Evolutionary conservation across 306 rosid genomes (phyloP).

Genomic region (Glycine latifolia): DNA sequence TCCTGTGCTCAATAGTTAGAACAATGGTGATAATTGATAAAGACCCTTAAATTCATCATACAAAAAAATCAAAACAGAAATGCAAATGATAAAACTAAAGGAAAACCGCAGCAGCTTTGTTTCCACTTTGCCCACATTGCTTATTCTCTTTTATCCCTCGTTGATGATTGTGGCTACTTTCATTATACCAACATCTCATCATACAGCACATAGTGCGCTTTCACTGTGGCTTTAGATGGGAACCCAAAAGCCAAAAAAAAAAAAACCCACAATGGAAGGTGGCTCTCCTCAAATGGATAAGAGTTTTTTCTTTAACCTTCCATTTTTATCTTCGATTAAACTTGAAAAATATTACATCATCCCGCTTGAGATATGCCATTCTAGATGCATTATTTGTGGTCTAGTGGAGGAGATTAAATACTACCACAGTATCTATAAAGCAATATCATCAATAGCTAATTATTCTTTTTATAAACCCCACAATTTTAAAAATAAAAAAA

Average conservation of each 20-base stretch:
- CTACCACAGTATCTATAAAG: constrained; percentile 1
- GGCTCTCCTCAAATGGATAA: constrained; percentile 40
- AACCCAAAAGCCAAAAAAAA: neutral
- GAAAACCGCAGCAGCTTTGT: constrained; percentile 57
- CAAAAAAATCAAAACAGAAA: constrained; percentile 31
- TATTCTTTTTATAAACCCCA: constrained; percentile 37
- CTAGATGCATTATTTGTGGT: constrained; percentile 27
- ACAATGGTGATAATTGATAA: too few relatives aligned
- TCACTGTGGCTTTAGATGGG: constrained; percentile 48
- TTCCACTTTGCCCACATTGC: constrained; percentile 57
- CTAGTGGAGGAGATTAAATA: constrained; percentile 32
- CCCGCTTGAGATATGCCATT: constrained; percentile 34
- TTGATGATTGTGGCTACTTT: constrained; percentile 18
- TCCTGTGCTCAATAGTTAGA: too few relatives aligned
- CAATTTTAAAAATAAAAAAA: neutral
- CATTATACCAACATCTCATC: constrained; percentile 51
- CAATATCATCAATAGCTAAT: constrained; percentile 26
- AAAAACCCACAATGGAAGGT: constrained; percentile 26
- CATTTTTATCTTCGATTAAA: constrained; percentile 3
- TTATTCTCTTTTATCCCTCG: constrained; percentile 42
- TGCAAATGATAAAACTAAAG: constrained; percentile 49
- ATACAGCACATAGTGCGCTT: constrained; percentile 56
- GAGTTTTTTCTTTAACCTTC: too few relatives aligned
- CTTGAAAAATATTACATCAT: constrained; percentile 47
- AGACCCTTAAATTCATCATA: constrained; percentile 21